Percentiles rank a stretch among this genome's conserved stretches.
Conservation (phyloP, 2,329 filamentous ascomycete genomes). For the Aspergillus udagawae region DNA sequence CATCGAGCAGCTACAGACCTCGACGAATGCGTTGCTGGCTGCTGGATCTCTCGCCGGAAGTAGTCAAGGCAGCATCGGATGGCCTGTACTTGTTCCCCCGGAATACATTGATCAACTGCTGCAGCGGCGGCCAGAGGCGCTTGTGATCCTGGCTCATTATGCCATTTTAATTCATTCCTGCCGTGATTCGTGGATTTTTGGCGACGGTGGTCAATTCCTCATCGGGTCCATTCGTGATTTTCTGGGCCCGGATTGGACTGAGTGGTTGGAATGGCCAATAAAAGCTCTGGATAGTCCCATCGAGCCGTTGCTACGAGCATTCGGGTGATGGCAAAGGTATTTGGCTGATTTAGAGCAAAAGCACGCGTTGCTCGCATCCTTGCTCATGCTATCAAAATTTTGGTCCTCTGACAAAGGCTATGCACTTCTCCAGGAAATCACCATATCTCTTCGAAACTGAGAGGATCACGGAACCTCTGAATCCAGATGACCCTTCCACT, state of each 20-base stretch:
- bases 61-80: slow-evolving; percentile 10
- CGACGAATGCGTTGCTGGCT: neutral
- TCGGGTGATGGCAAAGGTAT: neutral
- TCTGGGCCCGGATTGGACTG: slow-evolving; percentile 23
- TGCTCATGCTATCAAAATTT: neutral
- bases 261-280: slow-evolving; percentile 26
- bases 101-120: slow-evolving; percentile 29
- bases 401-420: neutral
- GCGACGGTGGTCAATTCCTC: slow-evolving; percentile 26
- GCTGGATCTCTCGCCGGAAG: neutral
- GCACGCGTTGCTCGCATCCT: neutral
- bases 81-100: slow-evolving; percentile 25
- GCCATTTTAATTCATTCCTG: slow-evolving; percentile 33
- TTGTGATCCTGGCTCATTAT: slow-evolving; percentile 38
- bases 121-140: slow-evolving; percentile 32
- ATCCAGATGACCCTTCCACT: slow-evolving; percentile 48
- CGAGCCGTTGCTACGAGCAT: neutral
- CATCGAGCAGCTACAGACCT: slow-evolving; percentile 6
- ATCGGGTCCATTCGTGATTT: slow-evolving; percentile 19
- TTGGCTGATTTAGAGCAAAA: neutral
- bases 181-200: slow-evolving; percentile 33
- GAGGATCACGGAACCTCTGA: slow-evolving; percentile 16
- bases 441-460: neutral
- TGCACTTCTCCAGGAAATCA: neutral
- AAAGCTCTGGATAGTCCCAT: neutral